A percentile compares a stretch with the other conserved stretches of the same genome.
These are phyloP conservation scores for Nakaseomyces nivariensis DNA, from an alignment of 1,139 yeast species.

Conservation along the genomic window DNA sequence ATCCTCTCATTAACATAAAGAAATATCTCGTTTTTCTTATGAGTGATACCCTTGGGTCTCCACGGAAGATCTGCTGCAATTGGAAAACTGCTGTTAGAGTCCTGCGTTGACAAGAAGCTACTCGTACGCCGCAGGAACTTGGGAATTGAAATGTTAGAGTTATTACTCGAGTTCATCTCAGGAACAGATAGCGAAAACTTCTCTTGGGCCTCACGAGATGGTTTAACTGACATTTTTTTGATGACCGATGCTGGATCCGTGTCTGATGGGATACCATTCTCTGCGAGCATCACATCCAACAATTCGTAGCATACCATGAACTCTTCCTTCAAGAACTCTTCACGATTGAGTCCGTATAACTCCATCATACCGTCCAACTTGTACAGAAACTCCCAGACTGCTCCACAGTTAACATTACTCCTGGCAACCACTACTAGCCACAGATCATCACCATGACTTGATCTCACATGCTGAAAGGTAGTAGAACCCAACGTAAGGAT, in stretches of 20 bases:
- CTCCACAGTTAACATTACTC: constrained; percentile 77
- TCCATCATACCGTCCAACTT: constrained; percentile 33
- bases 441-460: constrained; percentile 38
- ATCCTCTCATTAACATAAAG: constrained; percentile 70
- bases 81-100: constrained; percentile 6
- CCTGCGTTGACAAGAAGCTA: constrained; percentile 1
- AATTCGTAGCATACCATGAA: constrained; percentile 65
- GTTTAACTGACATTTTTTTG: constrained; percentile 20
- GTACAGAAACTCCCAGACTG: constrained; percentile 69
- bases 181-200: not conserved
- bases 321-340: constrained; percentile 39
- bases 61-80: constrained; percentile 40
- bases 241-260: constrained; percentile 46
- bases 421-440: constrained; percentile 86
- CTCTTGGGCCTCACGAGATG: constrained; percentile 9
- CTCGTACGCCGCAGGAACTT: constrained; percentile 4
- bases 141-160: constrained; percentile 1
- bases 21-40: constrained; percentile 73
- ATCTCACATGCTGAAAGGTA: constrained; percentile 70
- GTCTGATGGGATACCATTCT: constrained; percentile 74
- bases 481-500: constrained; percentile 87
- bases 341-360: constrained; percentile 19
- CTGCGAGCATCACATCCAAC: constrained; percentile 58
- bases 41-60: constrained; percentile 65
- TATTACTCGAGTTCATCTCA: not conserved